Evolutionary conservation across 139 green algal species (phyloP), one percentile per base, ranked within the genome.

Genomic region (Coccomyxa sp.): DNA sequence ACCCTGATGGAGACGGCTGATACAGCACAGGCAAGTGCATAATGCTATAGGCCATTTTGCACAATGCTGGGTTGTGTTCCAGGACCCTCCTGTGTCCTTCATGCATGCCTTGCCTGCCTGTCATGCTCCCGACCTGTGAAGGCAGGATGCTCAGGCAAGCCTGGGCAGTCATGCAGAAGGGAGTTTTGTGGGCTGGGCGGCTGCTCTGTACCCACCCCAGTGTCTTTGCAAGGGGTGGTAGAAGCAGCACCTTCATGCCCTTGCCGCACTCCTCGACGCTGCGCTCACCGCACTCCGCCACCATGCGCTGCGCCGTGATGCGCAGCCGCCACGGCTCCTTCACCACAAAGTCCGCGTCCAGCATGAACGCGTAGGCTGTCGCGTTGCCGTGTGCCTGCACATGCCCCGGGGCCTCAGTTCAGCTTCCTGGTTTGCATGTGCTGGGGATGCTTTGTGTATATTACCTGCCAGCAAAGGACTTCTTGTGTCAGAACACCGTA

Each of bases 311-410:
- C 37, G 37, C 50, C 6, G 74, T 8, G 12, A 44, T n/a, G 12
- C 74, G 74, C 74, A 70, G 34, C 12, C 44, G 74, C 74, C 74
- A 78, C 22, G 31, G 33, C 44, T 44, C 34, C 10, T 34, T 9
- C 44, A 78, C 31, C 31, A 29, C 41, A 36, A 68, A 54, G 44
- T 78, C 74, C 12, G 44, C 74, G 34, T 78, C 74, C 31, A 78
- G 9, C 74, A 78, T 70, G 44, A 78, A 33, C 31, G 9, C 31
- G 35, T 78, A 78, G 29, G 74, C 74, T 7, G 74, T 78, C 74
- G 8, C 41, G 31, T 70, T 2, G 33, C 74, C 74, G 33, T 78
- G 74, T 33, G 74, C 74, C 31, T 78, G 69, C 5, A 74, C 24
- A 58, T 58, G 44, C 44, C 44, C 44, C 44, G 16, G 44, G 16